Percentiles rank a stretch among this genome's conserved stretches.
Evolutionary conservation across 805 yeast species (phyloP).

Genomic region (Alloascoidea hylecoeti): DNA sequence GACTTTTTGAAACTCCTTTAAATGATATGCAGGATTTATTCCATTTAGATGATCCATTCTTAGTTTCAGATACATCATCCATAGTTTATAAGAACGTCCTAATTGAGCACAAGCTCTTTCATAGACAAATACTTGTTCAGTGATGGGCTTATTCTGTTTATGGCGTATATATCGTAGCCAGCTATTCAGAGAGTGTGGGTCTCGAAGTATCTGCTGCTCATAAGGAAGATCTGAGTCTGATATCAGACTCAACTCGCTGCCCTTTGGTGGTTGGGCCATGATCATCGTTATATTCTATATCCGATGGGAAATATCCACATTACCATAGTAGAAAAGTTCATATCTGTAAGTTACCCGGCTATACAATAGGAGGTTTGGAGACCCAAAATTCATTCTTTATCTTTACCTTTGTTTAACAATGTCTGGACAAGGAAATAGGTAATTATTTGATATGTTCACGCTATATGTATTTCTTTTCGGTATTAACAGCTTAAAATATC

Average conservation of each 20-base stretch:
- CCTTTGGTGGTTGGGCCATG: no score
- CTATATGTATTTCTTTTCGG: neutral
- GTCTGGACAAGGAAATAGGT: slow-evolving; percentile 54
- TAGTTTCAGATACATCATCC: slow-evolving; percentile 34
- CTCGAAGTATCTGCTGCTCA: slow-evolving; percentile 27
- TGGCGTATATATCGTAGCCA: slow-evolving; percentile 25
- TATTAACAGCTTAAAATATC: slow-evolving; percentile 6
- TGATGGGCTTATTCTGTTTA: slow-evolving; percentile 13
- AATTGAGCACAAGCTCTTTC: slow-evolving; percentile 34
- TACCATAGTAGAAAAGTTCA: no score
- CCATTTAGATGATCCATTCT: slow-evolving; percentile 18
- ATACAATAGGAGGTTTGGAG: no score
- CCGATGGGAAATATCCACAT: no score
- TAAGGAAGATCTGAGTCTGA: slow-evolving; percentile 24
- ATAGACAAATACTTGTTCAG: slow-evolving; percentile 24
- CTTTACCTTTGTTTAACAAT: slow-evolving; percentile 21
- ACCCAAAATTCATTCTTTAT: no score
- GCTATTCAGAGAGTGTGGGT: slow-evolving; percentile 19
- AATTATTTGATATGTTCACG: slow-evolving; percentile 6
- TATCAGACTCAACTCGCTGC: slow-evolving; percentile 5
- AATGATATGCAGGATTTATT: slow-evolving; percentile 16
- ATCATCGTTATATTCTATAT: neutral
- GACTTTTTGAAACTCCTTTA: slow-evolving; percentile 20
- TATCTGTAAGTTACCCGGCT: no score
- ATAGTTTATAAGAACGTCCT: slow-evolving; percentile 34